Percentiles rank a stretch among this genome's conserved stretches.
These are phyloP conservation scores for Ophiobolus disseminans DNA, from an alignment of 2,329 filamentous ascomycete species.

Conservation along the genomic window DNA sequence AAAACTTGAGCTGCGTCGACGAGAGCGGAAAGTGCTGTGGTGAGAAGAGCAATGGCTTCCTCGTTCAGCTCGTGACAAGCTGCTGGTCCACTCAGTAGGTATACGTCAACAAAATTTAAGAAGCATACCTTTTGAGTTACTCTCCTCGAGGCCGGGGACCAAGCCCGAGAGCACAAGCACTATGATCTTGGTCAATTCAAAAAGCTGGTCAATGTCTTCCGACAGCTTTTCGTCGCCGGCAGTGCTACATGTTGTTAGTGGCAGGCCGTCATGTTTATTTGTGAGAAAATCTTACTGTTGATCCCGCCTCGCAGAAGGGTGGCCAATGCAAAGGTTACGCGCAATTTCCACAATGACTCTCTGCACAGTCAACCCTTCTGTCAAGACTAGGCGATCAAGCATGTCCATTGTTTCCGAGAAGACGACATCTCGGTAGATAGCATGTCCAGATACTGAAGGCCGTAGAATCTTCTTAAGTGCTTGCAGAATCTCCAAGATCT, in stretches of 20 bases:
- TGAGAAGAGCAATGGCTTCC: slow-evolving; percentile 81
- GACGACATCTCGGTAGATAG: slow-evolving; percentile 93
- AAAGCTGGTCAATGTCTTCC: slow-evolving; percentile 97
- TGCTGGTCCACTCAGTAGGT: slow-evolving; percentile 23
- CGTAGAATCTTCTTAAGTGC: slow-evolving; percentile 94
- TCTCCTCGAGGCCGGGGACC: slow-evolving; percentile 79
- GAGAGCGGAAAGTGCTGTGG: slow-evolving; percentile 81
- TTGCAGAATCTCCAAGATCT: slow-evolving; percentile 85
- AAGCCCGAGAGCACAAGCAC: slow-evolving; percentile 89
- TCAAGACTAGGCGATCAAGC: slow-evolving; percentile 88
- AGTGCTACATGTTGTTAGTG: slow-evolving; percentile 18
- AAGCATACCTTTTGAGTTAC: slow-evolving; percentile 43
- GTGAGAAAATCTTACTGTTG: slow-evolving; percentile 57
- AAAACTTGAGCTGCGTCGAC: slow-evolving; percentile 96
- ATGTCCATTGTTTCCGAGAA: slow-evolving; percentile 98
- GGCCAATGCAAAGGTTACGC: slow-evolving; percentile 84
- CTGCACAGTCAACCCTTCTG: slow-evolving; percentile 87
- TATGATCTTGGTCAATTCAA: slow-evolving; percentile 95
- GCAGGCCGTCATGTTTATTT: slow-evolving; percentile 7
- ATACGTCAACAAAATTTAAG: slow-evolving; percentile 19
- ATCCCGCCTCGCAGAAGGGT: slow-evolving; percentile 82
- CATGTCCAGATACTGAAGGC: slow-evolving; percentile 92
- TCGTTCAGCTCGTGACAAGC: slow-evolving; percentile 82
- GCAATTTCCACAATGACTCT: slow-evolving; percentile 93
- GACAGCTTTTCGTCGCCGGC: slow-evolving; percentile 76